A percentile compares a stretch with the other conserved stretches of the same genome.
Evolutionary conservation across 495 filamentous ascomycete genomes (phyloP).

Genomic region (Neurospora sp.): DNA sequence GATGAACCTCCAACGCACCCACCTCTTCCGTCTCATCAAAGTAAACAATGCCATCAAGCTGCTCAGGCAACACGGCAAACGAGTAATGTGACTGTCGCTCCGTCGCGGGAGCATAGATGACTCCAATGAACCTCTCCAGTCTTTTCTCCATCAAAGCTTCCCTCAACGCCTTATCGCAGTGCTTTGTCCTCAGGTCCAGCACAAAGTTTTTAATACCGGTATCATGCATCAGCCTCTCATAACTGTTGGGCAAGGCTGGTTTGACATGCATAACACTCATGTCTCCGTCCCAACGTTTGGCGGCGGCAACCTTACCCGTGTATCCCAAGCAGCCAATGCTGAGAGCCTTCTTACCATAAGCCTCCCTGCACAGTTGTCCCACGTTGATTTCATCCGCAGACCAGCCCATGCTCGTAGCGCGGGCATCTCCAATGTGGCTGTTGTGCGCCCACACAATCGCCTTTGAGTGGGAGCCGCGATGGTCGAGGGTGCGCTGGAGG

Average conservation of each 20-base stretch:
- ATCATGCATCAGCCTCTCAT: constrained; percentile 26
- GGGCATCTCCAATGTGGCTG: constrained; percentile 50
- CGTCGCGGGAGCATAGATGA: constrained; percentile 49
- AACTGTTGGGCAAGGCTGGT: constrained; percentile 21
- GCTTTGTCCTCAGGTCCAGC: constrained; percentile 37
- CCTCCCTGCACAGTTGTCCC: constrained; percentile 46
- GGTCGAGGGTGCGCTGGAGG: constrained; percentile 35
- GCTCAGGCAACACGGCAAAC: constrained; percentile 40
- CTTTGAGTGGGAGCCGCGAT: constrained; percentile 31
- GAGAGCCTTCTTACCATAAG: constrained; percentile 36
- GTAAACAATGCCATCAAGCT: constrained; percentile 49
- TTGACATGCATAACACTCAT: constrained; percentile 41
- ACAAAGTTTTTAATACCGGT: constrained; percentile 33
- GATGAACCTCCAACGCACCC: constrained; percentile 39
- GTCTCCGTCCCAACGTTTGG: constrained; percentile 46
- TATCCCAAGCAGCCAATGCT: constrained; percentile 45
- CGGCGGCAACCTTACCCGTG: constrained; percentile 48
- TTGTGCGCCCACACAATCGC: constrained; percentile 54
- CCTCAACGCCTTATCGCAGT: constrained; percentile 27
- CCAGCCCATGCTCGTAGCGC: constrained; percentile 45
- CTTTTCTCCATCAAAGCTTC: constrained; percentile 30
- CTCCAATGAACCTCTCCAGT: constrained; percentile 48
- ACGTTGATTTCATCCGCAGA: constrained; percentile 43
- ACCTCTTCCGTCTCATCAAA: constrained; percentile 47
- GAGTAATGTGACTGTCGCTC: constrained; percentile 48